Evolutionary conservation across 192 early-diverging fungal species (phyloP).

Genomic region (Phlyctochytrium planicorne): DNA sequence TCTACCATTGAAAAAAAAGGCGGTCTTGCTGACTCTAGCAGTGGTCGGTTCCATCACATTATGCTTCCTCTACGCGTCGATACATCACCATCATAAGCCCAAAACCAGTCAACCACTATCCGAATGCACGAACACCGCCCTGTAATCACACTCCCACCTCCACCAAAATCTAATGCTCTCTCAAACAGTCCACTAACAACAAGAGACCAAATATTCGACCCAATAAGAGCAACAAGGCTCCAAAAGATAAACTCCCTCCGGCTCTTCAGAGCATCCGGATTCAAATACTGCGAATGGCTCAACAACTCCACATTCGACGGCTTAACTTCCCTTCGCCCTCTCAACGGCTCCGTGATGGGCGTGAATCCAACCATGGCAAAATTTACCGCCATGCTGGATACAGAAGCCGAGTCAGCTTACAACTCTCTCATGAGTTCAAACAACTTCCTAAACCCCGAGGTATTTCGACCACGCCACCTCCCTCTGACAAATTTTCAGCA

Average conservation of each 20-base stretch:
- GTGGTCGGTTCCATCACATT: too few species aligned
- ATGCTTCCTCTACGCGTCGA: too few species aligned
- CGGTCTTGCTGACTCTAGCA: too few species aligned
- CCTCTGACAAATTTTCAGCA: conserved; percentile 20
- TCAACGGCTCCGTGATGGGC: background rate
- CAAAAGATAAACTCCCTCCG: background rate
- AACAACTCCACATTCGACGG: conserved; percentile 38
- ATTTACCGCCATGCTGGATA: conserved; percentile 36
- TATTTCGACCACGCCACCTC: background rate
- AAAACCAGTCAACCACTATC: too few species aligned
- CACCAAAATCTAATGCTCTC: too few species aligned
- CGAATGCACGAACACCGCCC: too few species aligned
- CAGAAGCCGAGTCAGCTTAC: conserved; percentile 14
- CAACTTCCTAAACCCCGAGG: conserved; percentile 9
- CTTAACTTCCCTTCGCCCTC: background rate
- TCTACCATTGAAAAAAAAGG: too few species aligned
- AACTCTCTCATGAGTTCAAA: conserved; percentile 1
- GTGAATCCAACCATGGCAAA: conserved; percentile 25
- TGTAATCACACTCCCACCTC: too few species aligned
- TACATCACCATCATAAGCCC: too few species aligned
- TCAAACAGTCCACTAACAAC: too few species aligned
- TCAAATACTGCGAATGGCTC: conserved; percentile 38
- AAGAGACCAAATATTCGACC: too few species aligned
- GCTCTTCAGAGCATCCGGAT: conserved; percentile 31
- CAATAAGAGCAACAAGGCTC: background rate